Base-by-base conservation (phyloP, 257 asterid species). In the Fraxinus quadrangulata region DNA sequence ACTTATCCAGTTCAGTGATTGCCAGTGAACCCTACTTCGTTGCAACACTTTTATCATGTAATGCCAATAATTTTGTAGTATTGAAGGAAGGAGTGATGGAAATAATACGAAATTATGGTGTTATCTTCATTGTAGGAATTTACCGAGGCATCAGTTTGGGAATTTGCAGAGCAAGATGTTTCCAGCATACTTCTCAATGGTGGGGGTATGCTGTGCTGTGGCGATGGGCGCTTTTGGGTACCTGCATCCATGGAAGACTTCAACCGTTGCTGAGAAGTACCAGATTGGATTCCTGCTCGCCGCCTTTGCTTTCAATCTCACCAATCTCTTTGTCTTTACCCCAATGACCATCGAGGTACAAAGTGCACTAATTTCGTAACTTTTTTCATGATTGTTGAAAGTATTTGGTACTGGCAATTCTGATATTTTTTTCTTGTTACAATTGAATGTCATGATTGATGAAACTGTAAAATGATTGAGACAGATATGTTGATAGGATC, bases 71-170 rank as follows among this genome's bases (percentile, higher is more conserved):
- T 23, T 21, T 59, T 59, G 67, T 7, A 0, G 23, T 59, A 59
- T 23, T 19, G 65, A 21, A 54, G 67, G 16, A 59, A 21, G 34
- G 14, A 10, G 26, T 10, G 31, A 61, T 23, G 30, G 2, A 3
- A 61, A 61, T 61, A 16, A 33, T 71, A 34, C n/a, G 79, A 59
- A 61, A 36, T 70, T 73, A 33, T 21, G 28, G 33, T 0, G 4
- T 19, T 54, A 61, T 23, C 67, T 34, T 77, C 78, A 23, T 9
- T 72, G 21, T 72, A 96, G 98, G 88, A 92, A 93, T 87, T 81
- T 93, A 76, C 98, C 99, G 6, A 90, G 99, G 90, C 99, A 95
- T 89, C 97, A 90, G 75, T 95, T 95, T 74, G 99, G 99, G 78
- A 95, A 95, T 74, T 73, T 95, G 86, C 99, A 93, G 81, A 85